phyloP scores from a whole-genome alignment of 495 filamentous ascomycete species.

The Eremomyces bilateralis region DNA sequence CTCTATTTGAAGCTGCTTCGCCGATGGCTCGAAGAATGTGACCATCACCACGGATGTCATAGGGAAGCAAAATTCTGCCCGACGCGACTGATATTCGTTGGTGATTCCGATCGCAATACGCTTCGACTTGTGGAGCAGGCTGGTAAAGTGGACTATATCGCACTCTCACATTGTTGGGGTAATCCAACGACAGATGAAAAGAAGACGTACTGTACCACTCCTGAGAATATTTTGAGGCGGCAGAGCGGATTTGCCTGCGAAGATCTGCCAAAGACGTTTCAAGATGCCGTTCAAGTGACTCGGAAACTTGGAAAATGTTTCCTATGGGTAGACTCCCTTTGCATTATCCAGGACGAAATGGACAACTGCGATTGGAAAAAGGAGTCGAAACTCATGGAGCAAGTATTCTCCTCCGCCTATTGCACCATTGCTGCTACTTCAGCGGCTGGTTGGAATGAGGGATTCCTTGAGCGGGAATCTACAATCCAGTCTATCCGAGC shows the following conservation, averaged over 20 bases:
- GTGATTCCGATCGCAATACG: too few species aligned
- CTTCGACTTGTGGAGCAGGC: too few species aligned
- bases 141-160: too few species aligned
- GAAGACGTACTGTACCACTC: constrained; percentile 1
- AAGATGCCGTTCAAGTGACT: constrained; percentile 5
- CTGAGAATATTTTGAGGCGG: not conserved
- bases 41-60: too few species aligned
- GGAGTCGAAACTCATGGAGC: constrained; percentile 1
- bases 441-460: not conserved
- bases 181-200: not conserved
- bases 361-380: not conserved
- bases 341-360: constrained; percentile 4
- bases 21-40: too few species aligned
- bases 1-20: too few species aligned
- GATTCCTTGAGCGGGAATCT: not conserved
- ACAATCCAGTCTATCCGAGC: not conserved
- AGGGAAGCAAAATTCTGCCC: too few species aligned
- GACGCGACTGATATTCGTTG: too few species aligned
- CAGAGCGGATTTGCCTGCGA: not conserved
- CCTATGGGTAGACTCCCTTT: constrained; percentile 5
- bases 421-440: constrained; percentile 2
- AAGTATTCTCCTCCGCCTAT: not conserved
- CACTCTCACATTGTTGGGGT: constrained; percentile 3
- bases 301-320: constrained; percentile 2
- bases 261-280: constrained; percentile 2